Evolutionary conservation across 2,329 filamentous ascomycete species (phyloP).

Genomic region (Fusarium sp.): DNA sequence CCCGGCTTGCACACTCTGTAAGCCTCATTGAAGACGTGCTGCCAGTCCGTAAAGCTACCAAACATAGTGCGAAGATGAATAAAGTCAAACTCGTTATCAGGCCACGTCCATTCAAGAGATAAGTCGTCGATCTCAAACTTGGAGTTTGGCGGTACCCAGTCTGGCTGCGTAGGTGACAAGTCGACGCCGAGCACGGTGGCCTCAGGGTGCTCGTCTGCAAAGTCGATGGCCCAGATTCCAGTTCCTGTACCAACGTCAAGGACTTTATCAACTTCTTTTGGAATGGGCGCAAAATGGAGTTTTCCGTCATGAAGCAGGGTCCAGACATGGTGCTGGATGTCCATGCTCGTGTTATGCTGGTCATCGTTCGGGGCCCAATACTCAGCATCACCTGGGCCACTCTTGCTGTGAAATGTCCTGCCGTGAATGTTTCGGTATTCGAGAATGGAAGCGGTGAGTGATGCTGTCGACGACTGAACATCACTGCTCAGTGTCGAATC

Average conservation of each 20-base stretch:
- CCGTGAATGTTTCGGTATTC: constrained; percentile 21
- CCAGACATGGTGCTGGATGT: constrained; percentile 18
- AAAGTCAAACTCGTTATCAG: constrained; percentile 16
- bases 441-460: constrained; percentile 21
- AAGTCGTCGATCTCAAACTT: constrained; percentile 24
- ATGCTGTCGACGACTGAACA: constrained; percentile 14
- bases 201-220: constrained; percentile 19
- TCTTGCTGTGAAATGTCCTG: constrained; percentile 18
- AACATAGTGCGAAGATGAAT: constrained; percentile 18
- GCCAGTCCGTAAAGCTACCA: constrained; percentile 15
- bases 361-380: constrained; percentile 23
- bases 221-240: constrained; percentile 32
- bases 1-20: constrained; percentile 19
- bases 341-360: constrained; percentile 16
- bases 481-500: constrained; percentile 7
- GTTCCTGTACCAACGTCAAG: constrained; percentile 26
- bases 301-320: constrained; percentile 10
- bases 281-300: constrained; percentile 9
- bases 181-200: constrained; percentile 15
- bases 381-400: constrained; percentile 11
- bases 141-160: constrained; percentile 14
- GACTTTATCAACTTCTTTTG: constrained; percentile 6
- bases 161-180: constrained; percentile 18
- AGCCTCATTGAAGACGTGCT: constrained; percentile 15
- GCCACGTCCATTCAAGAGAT: constrained; percentile 7